These are phyloP conservation scores for Ilyonectria destructans DNA, from an alignment of 2,329 filamentous ascomycete species.

Conservation along the genomic window DNA sequence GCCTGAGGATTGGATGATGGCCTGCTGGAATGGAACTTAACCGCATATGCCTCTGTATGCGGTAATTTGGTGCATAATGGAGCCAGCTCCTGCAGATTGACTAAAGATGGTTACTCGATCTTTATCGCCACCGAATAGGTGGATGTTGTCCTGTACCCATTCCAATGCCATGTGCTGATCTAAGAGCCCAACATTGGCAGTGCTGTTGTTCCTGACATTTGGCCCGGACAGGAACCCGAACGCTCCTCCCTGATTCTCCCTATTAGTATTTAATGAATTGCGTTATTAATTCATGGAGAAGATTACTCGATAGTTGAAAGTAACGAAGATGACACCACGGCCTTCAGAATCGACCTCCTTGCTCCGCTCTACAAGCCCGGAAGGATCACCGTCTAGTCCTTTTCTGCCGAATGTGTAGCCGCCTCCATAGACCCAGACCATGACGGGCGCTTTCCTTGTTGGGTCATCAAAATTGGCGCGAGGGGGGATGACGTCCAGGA, in stretches of 20 bases:
- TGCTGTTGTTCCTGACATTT: background rate
- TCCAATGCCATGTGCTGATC: background rate
- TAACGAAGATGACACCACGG: background rate
- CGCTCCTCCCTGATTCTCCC: background rate
- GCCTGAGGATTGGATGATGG: slow-evolving; percentile 3
- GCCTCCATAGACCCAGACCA: slow-evolving; percentile 10
- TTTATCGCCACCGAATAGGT: background rate
- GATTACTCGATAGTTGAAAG: background rate
- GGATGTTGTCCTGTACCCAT: background rate
- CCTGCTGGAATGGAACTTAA: background rate
- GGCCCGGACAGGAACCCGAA: background rate
- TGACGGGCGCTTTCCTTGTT: background rate
- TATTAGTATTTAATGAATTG: background rate
- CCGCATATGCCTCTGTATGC: background rate
- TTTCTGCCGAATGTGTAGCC: slow-evolving; percentile 2
- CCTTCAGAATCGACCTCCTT: slow-evolving; percentile 3
- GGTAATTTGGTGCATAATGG: background rate
- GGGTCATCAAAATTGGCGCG: background rate
- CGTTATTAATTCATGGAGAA: background rate
- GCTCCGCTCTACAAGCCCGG: slow-evolving; percentile 9
- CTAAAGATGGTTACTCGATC: background rate
- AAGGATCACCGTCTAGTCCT: slow-evolving; percentile 6
- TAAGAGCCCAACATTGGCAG: background rate
- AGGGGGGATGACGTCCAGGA: slow-evolving; percentile 8
- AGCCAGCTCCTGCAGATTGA: background rate